Percentiles rank a stretch among this genome's conserved stretches.
Evolutionary conservation across 2,329 filamentous ascomycete genomes (phyloP).

Genomic region (Fusarium verticillioides): DNA sequence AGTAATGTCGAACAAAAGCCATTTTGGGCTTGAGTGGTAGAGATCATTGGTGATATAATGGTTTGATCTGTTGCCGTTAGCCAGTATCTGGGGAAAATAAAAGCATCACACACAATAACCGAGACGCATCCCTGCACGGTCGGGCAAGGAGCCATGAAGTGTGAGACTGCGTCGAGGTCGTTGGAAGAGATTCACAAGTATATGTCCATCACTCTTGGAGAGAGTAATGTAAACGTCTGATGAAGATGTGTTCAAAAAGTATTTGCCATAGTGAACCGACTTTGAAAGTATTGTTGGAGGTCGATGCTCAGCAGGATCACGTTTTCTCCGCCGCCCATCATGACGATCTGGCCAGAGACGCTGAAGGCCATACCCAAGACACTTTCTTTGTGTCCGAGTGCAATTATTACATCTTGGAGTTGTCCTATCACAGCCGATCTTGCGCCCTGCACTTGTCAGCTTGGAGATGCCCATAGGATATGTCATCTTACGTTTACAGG

Average conservation of each 20-base stretch:
- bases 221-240: neutral
- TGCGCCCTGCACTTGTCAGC: neutral
- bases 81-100: too few relatives aligned
- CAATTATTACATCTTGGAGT: neutral
- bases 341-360: neutral
- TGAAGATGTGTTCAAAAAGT: neutral
- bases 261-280: neutral
- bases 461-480: fast-evolving
- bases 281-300: neutral
- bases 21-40: neutral
- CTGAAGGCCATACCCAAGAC: neutral
- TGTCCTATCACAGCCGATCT: neutral
- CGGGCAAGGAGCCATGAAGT: neutral
- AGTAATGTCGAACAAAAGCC: neutral
- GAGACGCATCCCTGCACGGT: neutral
- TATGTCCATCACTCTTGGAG: fast-evolving
- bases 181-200: neutral
- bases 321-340: neutral
- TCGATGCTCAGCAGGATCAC: neutral
- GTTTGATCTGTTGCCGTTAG: neutral
- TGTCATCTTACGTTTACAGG: neutral
- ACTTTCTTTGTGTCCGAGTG: neutral
- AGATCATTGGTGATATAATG: neutral
- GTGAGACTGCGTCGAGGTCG: neutral
- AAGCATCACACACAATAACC: neutral